Evolutionary conservation across 73 alveolate species (phyloP).

Genomic region (Breviolum minutum): DNA sequence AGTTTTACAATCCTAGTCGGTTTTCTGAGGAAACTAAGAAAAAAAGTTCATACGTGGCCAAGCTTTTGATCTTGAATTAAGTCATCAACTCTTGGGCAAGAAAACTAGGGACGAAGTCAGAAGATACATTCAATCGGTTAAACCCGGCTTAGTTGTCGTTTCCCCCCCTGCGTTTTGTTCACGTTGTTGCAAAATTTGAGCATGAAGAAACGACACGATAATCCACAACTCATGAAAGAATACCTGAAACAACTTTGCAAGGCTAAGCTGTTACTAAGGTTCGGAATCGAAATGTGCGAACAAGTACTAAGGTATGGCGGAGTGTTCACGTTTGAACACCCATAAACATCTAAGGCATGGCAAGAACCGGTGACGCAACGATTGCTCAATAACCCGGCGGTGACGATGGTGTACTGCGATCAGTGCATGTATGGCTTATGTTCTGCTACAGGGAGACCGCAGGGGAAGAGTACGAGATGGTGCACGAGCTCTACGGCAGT

Average conservation of each 20-base stretch:
- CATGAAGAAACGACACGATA: no score
- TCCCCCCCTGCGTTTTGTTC: not conserved
- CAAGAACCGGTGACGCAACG: not conserved
- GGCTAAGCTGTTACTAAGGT: not conserved
- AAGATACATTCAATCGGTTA: not conserved
- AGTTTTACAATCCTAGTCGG: not conserved
- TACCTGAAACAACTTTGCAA: not conserved
- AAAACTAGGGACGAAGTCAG: not conserved
- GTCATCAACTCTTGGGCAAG: not conserved
- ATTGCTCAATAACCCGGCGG: not conserved
- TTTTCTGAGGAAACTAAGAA: not conserved
- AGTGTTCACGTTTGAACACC: not conserved
- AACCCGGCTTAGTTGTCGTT: not conserved
- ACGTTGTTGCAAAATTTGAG: not conserved
- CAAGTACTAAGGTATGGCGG: not conserved
- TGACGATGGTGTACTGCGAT: not conserved
- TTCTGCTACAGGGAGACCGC: not conserved
- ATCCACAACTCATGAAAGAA: not conserved
- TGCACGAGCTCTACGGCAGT: not conserved
- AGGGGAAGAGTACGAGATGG: no score
- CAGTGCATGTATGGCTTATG: not conserved
- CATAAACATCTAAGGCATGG: not conserved
- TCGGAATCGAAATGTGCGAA: not conserved
- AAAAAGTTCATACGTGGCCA: not conserved
- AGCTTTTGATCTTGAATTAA: not conserved